Percentiles rank a stretch among this genome's conserved stretches.
phyloP scores from a whole-genome alignment of 176 grass and related monocot species.

The Miscanthus lutarioriparius region DNA sequence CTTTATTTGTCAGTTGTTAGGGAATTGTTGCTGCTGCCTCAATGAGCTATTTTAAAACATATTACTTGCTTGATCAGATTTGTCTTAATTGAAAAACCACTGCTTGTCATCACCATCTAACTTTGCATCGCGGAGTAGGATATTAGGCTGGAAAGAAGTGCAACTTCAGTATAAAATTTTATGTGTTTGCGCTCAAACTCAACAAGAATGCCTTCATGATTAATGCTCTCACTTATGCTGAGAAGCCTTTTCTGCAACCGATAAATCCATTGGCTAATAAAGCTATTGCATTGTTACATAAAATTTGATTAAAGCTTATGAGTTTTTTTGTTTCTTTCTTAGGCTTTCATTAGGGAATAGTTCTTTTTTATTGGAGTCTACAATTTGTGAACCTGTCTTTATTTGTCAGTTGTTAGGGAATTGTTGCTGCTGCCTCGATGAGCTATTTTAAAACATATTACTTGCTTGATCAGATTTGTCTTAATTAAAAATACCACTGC shows the following conservation, averaged over 20 bases:
- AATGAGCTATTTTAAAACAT: background rate
- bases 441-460: background rate
- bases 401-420: background rate
- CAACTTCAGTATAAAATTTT: background rate
- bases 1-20: background rate
- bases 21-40: background rate
- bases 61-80: background rate
- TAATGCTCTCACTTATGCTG: background rate
- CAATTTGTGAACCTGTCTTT: background rate
- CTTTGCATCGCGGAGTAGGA: background rate
- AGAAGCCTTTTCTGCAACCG: background rate
- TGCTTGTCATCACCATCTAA: slow-evolving; percentile 11
- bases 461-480: background rate
- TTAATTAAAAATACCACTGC: background rate
- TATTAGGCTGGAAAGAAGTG: background rate
- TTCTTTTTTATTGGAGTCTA: background rate
- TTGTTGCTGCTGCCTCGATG: background rate
- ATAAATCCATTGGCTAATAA: background rate
- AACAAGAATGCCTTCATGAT: background rate
- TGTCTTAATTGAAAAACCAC: background rate
- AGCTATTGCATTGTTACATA: background rate
- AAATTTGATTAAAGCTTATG: background rate
- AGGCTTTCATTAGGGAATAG: background rate
- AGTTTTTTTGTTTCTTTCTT: background rate
- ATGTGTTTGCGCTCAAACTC: background rate